Conservation (phyloP, 2,329 filamentous ascomycete genomes). For the Beauveria scarabaeidicola region DNA sequence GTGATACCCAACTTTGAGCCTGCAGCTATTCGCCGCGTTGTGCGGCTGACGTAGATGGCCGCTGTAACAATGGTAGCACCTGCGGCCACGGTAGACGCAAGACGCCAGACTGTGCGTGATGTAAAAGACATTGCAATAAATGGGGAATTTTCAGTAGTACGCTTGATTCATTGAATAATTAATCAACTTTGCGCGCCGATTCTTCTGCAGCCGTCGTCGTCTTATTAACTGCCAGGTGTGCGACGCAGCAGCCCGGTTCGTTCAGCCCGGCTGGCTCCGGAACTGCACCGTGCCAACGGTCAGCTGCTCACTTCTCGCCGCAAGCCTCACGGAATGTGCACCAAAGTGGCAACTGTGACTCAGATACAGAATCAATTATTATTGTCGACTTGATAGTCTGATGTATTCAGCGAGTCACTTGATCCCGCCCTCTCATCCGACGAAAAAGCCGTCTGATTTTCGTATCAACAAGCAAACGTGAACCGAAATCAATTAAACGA, state of each 20-base stretch:
- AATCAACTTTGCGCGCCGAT: too few relatives aligned
- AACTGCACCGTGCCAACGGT: neutral
- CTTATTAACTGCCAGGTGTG: neutral
- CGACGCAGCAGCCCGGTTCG: neutral
- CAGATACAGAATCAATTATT: neutral
- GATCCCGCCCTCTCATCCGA: neutral
- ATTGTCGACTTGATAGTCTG: neutral
- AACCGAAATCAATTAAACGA: too few relatives aligned
- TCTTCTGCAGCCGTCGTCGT: neutral
- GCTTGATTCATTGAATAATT: neutral
- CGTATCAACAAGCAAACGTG: neutral
- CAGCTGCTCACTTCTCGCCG: neutral
- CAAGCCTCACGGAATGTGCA: neutral
- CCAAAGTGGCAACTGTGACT: conserved; percentile 5
- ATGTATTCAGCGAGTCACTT: neutral
- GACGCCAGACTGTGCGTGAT: neutral
- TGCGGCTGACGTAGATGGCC: neutral
- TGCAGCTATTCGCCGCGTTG: neutral
- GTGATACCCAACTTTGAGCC: neutral
- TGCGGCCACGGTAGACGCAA: neutral
- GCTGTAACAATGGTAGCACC: neutral
- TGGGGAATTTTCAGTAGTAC: neutral
- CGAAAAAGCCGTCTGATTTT: neutral
- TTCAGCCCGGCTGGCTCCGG: conserved; percentile 4
- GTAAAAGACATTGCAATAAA: neutral